Conservation (phyloP, 441 rosid genomes). For the Metrosideros polymorpha region DNA sequence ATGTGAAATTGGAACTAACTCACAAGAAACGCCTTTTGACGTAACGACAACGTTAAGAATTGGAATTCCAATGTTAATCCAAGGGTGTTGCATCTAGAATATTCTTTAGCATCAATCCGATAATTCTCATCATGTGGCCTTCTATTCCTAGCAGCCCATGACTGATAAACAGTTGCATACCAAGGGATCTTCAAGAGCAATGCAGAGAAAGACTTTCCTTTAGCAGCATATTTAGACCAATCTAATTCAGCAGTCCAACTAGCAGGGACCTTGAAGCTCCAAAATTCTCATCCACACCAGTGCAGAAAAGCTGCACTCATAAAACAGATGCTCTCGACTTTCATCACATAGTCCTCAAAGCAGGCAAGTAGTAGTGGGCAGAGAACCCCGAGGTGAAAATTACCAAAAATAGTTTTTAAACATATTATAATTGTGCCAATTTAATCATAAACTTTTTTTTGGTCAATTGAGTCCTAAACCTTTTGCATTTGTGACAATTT, state of each 20-base stretch:
- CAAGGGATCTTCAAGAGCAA: not conserved
- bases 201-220: not conserved
- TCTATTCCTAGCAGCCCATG: not conserved
- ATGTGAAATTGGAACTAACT: not conserved
- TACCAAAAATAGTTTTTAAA: no score
- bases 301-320: not conserved
- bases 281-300: not conserved
- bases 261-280: not conserved
- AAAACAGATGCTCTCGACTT: not conserved
- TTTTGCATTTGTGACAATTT: no score
- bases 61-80: not conserved
- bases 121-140: not conserved
- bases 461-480: no score
- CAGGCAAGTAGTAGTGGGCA: not conserved
- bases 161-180: not conserved
- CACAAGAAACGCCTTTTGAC: not conserved
- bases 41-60: not conserved
- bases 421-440: no score
- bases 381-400: no score
- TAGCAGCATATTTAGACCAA: not conserved
- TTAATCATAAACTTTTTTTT: no score
- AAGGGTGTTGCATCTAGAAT: not conserved
- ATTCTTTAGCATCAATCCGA: not conserved
- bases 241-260: not conserved
- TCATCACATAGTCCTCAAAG: not conserved